Evolutionary conservation across 495 filamentous ascomycete genomes (phyloP).

Genomic region (Penicillium diatomitis): DNA sequence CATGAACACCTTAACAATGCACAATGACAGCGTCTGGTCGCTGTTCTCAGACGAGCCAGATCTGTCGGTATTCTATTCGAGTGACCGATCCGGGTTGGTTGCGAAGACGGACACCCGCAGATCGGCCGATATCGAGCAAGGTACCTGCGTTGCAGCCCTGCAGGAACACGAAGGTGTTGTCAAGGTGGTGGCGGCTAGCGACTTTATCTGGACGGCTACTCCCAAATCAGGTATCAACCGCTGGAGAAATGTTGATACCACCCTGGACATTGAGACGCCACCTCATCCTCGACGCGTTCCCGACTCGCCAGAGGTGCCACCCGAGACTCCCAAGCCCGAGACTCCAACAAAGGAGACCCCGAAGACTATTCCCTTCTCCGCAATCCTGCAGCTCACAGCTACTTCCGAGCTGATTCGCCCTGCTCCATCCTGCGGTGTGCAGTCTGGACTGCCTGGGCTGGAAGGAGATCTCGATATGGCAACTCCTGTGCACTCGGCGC

Average conservation of each 20-base stretch:
- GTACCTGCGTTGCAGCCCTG: constrained; percentile 74
- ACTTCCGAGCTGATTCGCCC: constrained; percentile 61
- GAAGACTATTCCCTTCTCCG: constrained; percentile 65
- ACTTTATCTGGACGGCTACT: constrained; percentile 89
- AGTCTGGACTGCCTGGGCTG: constrained; percentile 47
- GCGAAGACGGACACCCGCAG: constrained; percentile 86
- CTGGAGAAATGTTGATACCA: constrained; percentile 82
- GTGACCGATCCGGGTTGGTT: constrained; percentile 81
- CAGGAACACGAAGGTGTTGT: constrained; percentile 86
- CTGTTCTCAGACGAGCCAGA: constrained; percentile 81
- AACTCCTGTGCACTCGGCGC: constrained; percentile 62
- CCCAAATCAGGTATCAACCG: constrained; percentile 91
- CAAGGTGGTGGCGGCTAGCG: constrained; percentile 71
- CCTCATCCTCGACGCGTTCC: constrained; percentile 44
- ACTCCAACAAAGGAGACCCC: constrained; percentile 17
- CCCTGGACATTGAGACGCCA: constrained; percentile 45
- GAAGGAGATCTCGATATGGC: constrained; percentile 49
- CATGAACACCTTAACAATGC: constrained; percentile 97
- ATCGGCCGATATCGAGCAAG: constrained; percentile 76
- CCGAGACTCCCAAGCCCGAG: constrained; percentile 1
- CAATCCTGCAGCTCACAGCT: constrained; percentile 71
- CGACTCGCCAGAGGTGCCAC: constrained; percentile 11
- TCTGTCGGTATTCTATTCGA: constrained; percentile 85
- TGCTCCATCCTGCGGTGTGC: constrained; percentile 39
- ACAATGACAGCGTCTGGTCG: constrained; percentile 96